These are phyloP conservation scores for Malus orientalis DNA, from an alignment of 306 rosid species.

Conservation along the genomic window DNA sequence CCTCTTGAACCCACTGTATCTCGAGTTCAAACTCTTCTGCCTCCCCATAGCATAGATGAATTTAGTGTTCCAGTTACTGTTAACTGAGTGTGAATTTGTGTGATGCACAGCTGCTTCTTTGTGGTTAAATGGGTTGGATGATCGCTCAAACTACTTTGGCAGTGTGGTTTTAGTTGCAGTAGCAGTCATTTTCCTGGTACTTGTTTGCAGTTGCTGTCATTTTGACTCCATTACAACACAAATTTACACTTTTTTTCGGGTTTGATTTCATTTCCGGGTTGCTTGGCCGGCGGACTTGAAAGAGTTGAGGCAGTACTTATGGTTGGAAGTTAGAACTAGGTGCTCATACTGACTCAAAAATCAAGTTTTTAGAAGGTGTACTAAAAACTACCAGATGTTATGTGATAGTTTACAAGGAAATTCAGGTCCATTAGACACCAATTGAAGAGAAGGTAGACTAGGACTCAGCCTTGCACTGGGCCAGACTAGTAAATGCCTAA, in stretches of 20 bases:
- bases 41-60: too few species aligned
- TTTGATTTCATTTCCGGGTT: not conserved
- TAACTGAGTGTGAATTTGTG: not conserved
- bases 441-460: too few species aligned
- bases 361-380: too few species aligned
- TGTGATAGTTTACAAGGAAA: too few species aligned
- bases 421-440: too few species aligned
- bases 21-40: not conserved
- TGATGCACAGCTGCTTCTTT: not conserved
- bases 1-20: not conserved
- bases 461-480: too few species aligned
- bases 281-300: not conserved
- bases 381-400: too few species aligned
- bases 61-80: not conserved
- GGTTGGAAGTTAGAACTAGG: not conserved
- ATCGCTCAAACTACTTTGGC: not conserved
- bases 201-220: too few species aligned
- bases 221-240: not conserved
- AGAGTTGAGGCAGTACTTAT: not conserved
- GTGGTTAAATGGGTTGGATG: not conserved
- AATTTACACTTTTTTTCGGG: not conserved
- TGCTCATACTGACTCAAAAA: too few species aligned
- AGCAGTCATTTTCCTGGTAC: too few species aligned
- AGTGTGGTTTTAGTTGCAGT: not conserved
- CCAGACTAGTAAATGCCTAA: too few species aligned